phyloP scores from a whole-genome alignment of 192 early-diverging fungal species.

The Backusella luteola region DNA sequence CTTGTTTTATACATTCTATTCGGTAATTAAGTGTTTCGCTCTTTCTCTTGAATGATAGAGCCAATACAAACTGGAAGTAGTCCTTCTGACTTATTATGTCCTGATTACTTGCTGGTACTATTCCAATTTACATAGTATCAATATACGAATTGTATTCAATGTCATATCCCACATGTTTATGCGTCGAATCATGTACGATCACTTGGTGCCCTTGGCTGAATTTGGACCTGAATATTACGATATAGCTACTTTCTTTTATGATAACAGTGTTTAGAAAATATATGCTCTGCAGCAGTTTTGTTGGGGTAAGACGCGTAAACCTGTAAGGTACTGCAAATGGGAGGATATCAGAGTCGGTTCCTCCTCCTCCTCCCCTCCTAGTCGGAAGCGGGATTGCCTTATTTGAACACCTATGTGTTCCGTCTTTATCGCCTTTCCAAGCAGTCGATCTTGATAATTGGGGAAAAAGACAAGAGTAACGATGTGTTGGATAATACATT shows the following conservation, averaged over 20 bases:
- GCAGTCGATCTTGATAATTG: not conserved
- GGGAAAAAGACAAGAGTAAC: not conserved
- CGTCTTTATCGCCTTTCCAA: not conserved
- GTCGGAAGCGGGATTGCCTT: not conserved
- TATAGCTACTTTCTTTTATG: not conserved
- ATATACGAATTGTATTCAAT: not conserved
- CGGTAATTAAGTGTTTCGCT: not conserved
- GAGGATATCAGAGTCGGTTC: not conserved
- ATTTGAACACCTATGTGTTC: not conserved
- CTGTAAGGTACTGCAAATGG: not conserved
- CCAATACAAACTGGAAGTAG: not conserved
- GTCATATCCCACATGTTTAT: not conserved
- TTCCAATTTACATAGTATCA: not conserved
- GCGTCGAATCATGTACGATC: not conserved
- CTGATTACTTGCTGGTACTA: not conserved
- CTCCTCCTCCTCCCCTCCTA: not conserved
- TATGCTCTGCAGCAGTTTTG: not conserved
- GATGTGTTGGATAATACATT: not conserved
- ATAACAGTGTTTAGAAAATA: not conserved
- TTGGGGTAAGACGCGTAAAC: not conserved
- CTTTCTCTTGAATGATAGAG: not conserved
- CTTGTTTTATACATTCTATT: not conserved
- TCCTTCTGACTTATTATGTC: not conserved
- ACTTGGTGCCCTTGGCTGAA: not conserved
- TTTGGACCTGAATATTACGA: not conserved